Conservation (phyloP, 805 yeast species). For the Lipomyces yamanashiensis region DNA sequence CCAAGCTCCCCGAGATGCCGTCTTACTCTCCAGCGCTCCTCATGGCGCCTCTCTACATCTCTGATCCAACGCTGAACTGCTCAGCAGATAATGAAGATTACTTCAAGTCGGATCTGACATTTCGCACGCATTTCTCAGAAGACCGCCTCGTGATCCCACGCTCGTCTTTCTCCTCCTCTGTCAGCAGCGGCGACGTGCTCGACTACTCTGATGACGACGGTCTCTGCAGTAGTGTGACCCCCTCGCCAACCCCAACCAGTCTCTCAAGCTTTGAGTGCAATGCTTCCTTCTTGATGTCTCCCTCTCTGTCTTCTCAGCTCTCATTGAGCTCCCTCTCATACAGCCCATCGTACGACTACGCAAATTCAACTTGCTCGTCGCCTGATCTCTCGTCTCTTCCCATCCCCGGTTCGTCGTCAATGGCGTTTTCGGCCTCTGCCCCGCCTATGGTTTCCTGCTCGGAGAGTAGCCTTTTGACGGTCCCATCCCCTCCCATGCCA, state of each 20-base stretch:
- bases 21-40: conserved; percentile 1
- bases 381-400: conserved; percentile 7
- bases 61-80: conserved; percentile 30
- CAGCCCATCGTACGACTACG: background rate
- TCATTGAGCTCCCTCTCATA: background rate
- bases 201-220: conserved; percentile 7
- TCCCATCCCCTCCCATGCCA: conserved; percentile 2
- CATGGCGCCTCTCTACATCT: conserved; percentile 20
- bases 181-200: background rate
- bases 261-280: conserved; percentile 7
- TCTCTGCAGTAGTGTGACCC: background rate
- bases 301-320: conserved; percentile 7
- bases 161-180: conserved; percentile 7
- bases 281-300: background rate
- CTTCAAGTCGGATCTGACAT: conserved; percentile 27
- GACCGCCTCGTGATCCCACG: background rate
- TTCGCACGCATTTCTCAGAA: background rate
- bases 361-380: conserved; percentile 4
- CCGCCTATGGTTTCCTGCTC: conserved; percentile 1
- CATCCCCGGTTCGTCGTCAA: conserved; percentile 4
- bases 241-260: conserved; percentile 2
- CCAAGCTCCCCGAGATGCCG: conserved; percentile 11
- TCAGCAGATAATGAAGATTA: background rate
- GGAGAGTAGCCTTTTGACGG: background rate
- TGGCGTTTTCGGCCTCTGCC: conserved; percentile 7